These are phyloP conservation scores for Ophiosphaerella narmari DNA, from an alignment of 2,329 filamentous ascomycete species.

Conservation along the genomic window DNA sequence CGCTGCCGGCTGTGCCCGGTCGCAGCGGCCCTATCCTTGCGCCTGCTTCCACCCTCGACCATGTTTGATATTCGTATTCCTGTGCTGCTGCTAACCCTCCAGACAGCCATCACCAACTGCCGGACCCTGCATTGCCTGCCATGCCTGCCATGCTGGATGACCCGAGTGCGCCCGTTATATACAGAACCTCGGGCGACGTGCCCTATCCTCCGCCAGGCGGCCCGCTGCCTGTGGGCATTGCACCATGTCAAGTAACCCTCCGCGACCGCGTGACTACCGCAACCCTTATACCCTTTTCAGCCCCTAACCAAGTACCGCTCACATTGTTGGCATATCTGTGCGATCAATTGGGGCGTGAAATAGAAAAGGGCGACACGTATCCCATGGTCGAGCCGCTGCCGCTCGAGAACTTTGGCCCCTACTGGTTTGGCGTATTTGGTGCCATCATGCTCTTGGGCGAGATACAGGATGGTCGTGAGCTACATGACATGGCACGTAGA, in stretches of 20 bases:
- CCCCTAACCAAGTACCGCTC: slow-evolving; percentile 74
- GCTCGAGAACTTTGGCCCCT: slow-evolving; percentile 74
- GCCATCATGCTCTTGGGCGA: slow-evolving; percentile 85
- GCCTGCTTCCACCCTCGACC: slow-evolving; percentile 2
- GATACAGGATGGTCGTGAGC: slow-evolving; percentile 60
- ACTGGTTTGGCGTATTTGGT: slow-evolving; percentile 92
- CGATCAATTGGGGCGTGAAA: slow-evolving; percentile 85
- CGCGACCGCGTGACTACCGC: slow-evolving; percentile 83
- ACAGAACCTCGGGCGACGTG: slow-evolving; percentile 68
- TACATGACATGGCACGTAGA: slow-evolving; percentile 51
- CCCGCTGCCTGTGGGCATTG: slow-evolving; percentile 69
- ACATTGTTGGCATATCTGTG: slow-evolving; percentile 77
- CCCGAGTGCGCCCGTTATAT: slow-evolving; percentile 70
- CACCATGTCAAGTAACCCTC: slow-evolving; percentile 77
- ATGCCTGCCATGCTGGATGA: slow-evolving; percentile 84
- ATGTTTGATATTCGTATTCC: slow-evolving; percentile 3
- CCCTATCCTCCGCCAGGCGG: slow-evolving; percentile 68
- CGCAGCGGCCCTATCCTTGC: neutral
- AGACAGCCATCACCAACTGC: slow-evolving; percentile 4
- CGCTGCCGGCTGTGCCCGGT: neutral
- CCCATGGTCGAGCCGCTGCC: slow-evolving; percentile 81
- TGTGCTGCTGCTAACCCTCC: slow-evolving; percentile 7
- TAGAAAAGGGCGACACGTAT: slow-evolving; percentile 90
- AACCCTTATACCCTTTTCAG: slow-evolving; percentile 80
- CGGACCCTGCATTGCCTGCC: slow-evolving; percentile 27